A percentile compares a stretch with the other conserved stretches of the same genome.
phyloP scores from a whole-genome alignment of 345 rosid genomes.

The Citrus trifoliata region DNA sequence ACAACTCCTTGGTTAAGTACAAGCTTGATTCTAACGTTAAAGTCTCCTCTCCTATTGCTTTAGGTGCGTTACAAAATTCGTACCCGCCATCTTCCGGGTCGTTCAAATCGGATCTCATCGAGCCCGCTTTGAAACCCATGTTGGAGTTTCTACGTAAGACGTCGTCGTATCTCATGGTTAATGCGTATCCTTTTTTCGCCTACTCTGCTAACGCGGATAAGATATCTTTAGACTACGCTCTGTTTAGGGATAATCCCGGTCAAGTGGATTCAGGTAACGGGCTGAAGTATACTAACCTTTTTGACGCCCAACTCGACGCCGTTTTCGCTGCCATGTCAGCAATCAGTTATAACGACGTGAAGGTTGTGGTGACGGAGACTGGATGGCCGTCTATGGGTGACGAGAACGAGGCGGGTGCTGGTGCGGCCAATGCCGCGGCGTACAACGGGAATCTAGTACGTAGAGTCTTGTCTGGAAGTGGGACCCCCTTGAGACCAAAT shows the following conservation, averaged over 20 bases:
- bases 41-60: conserved; percentile 78
- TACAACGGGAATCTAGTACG: conserved; percentile 80
- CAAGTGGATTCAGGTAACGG: conserved; percentile 80
- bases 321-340: conserved; percentile 84
- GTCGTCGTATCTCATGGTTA: conserved; percentile 71
- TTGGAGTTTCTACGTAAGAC: conserved; percentile 54
- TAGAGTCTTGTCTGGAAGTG: conserved; percentile 59
- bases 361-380: conserved; percentile 73
- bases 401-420: conserved; percentile 66
- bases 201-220: conserved; percentile 58
- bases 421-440: conserved; percentile 64
- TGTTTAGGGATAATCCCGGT: conserved; percentile 63
- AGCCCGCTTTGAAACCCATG: conserved; percentile 83
- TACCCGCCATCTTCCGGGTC: conserved; percentile 88
- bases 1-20: conserved; percentile 53
- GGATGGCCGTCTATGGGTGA: conserved; percentile 99
- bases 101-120: conserved; percentile 53
- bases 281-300: conserved; percentile 57
- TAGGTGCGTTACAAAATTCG: conserved; percentile 56
- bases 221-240: conserved; percentile 71
- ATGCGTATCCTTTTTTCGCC: conserved; percentile 87
- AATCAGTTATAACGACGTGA: conserved; percentile 52
- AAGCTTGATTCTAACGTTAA: conserved; percentile 48
- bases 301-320: conserved; percentile 92
- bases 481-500: conserved; percentile 77